phyloP scores from a whole-genome alignment of 768 basidiomycete species.

The Leccinum ochraceum region DNA sequence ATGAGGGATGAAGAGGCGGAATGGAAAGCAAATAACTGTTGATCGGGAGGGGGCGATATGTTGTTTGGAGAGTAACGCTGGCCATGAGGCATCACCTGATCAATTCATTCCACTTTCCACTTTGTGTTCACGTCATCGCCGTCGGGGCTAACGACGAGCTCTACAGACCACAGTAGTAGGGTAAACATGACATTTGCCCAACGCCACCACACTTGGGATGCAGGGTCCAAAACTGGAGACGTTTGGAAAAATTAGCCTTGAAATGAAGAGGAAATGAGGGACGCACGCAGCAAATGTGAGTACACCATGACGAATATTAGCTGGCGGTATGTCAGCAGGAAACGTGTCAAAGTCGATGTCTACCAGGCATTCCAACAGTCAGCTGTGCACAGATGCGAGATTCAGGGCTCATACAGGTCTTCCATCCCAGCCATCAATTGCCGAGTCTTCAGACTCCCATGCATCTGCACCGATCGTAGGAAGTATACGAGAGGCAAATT shows the following conservation, averaged over 20 bases:
- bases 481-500: conserved; percentile 78
- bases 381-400: conserved; percentile 6
- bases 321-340: conserved; percentile 82
- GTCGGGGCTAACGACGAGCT: conserved; percentile 76
- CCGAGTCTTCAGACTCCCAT: conserved; percentile 70
- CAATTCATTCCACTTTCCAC: conserved; percentile 70
- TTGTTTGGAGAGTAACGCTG: conserved; percentile 7
- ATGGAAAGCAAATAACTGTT: conserved; percentile 64
- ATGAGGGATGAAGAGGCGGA: conserved; percentile 59
- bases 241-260: conserved; percentile 1
- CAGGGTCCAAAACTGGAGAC: conserved; percentile 75
- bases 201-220: conserved; percentile 92
- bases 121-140: conserved; percentile 66
- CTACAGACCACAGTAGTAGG: conserved; percentile 78
- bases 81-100: conserved; percentile 9
- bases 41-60: conserved; percentile 7
- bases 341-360: conserved; percentile 75
- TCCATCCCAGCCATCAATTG: conserved; percentile 64
- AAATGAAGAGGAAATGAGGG: neutral
- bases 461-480: conserved; percentile 82
- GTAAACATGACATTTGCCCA: conserved; percentile 92
- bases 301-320: conserved; percentile 85
- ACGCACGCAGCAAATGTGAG: conserved; percentile 80
- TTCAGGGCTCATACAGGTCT: conserved; percentile 55
- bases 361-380: conserved; percentile 30